These are phyloP conservation scores for Chrysoporthe puriensis DNA, from an alignment of 2,329 filamentous ascomycete species.

Conservation along the genomic window DNA sequence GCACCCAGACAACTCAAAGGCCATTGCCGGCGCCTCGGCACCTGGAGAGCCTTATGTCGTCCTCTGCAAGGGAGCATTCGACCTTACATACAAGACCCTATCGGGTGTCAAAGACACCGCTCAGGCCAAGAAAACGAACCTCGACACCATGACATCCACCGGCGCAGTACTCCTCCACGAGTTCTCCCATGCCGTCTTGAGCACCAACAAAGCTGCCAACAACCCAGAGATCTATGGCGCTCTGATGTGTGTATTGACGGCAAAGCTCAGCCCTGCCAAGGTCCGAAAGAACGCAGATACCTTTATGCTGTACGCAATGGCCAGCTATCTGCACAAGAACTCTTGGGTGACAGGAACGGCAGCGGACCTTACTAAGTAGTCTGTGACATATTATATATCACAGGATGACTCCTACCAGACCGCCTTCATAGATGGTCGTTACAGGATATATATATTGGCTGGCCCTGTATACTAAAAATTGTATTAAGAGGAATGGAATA, in stretches of 20 bases:
- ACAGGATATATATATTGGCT: not conserved
- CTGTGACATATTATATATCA: not conserved
- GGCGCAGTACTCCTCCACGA: not conserved
- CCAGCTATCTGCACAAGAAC: not conserved
- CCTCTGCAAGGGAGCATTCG: not conserved
- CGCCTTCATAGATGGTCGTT: not conserved
- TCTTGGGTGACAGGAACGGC: not conserved
- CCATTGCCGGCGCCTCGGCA: not conserved
- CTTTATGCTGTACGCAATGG: not conserved
- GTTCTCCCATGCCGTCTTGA: not conserved
- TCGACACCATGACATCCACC: not conserved
- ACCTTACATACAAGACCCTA: not conserved
- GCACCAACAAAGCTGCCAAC: not conserved
- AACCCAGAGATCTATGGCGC: not conserved
- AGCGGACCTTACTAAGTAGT: not conserved
- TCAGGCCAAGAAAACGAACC: not conserved
- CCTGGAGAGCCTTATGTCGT: not conserved
- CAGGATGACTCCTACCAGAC: not conserved
- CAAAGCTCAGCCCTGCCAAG: not conserved
- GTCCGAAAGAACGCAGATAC: not conserved
- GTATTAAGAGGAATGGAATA: too few species aligned
- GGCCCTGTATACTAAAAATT: too few species aligned
- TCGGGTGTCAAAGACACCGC: not conserved
- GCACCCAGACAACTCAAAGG: not conserved
- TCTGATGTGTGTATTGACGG: not conserved